phyloP scores from a whole-genome alignment of 345 rosid species.

The Citrus australasica region DNA sequence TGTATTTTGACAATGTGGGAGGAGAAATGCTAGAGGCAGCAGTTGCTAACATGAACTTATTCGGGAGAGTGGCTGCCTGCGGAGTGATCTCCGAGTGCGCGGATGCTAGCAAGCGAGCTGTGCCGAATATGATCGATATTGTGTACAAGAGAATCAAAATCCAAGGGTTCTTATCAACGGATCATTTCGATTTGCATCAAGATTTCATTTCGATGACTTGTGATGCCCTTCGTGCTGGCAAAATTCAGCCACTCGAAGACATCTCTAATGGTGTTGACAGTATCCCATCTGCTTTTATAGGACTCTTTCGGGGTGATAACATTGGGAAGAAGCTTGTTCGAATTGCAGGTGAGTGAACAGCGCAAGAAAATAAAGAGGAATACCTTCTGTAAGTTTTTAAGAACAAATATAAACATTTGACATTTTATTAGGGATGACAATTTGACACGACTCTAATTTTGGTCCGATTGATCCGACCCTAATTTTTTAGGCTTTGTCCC shows the following conservation, averaged over 20 bases:
- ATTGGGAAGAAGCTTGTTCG: slow-evolving; percentile 36
- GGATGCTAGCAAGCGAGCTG: slow-evolving; percentile 21
- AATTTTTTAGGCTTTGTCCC: no score
- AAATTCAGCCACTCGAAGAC: slow-evolving; percentile 39
- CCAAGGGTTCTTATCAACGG: slow-evolving; percentile 34
- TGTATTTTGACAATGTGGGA: slow-evolving; percentile 63
- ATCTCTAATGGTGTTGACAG: slow-evolving; percentile 43
- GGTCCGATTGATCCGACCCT: no score
- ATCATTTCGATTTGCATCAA: slow-evolving; percentile 21
- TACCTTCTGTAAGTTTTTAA: no score
- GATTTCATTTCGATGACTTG: slow-evolving; percentile 41
- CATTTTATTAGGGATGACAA: no score
- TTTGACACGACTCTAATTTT: no score
- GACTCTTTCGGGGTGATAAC: slow-evolving; percentile 38
- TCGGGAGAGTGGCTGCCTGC: slow-evolving; percentile 45
- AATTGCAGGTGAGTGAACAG: slow-evolving; percentile 19
- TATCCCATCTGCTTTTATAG: slow-evolving; percentile 41
- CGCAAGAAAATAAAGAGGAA: no score
- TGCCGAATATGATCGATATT: slow-evolving; percentile 36
- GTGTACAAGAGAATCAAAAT: slow-evolving; percentile 44
- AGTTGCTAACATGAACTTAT: neutral
- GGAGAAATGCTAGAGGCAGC: slow-evolving; percentile 50
- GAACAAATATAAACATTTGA: no score
- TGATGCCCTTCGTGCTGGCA: slow-evolving; percentile 27
- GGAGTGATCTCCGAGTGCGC: slow-evolving; percentile 48